Conservation (phyloP, 257 asterid species). For the Nyctanthes arbortristis region DNA sequence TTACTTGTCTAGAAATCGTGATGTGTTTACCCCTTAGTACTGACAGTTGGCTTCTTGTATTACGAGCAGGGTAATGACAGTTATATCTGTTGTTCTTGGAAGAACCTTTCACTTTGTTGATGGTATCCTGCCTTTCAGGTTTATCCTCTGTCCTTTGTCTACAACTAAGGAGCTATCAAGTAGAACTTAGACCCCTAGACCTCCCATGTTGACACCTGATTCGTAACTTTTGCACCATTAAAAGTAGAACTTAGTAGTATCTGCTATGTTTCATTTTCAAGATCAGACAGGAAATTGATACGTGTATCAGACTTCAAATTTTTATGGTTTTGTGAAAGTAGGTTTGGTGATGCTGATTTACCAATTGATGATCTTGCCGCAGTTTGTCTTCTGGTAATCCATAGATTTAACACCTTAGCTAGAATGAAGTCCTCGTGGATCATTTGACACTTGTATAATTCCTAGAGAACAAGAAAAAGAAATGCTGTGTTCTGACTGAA, state of each 20-base stretch:
- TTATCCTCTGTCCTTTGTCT: not conserved
- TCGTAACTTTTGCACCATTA: not conserved
- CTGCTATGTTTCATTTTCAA: not conserved
- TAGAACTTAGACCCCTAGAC: not conserved
- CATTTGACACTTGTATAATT: not conserved
- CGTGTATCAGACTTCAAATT: conserved; percentile 2
- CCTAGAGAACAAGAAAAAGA: not conserved
- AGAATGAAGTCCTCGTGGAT: not conserved
- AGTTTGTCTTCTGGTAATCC: conserved; percentile 75
- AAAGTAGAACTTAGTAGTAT: too few relatives aligned
- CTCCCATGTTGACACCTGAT: not conserved
- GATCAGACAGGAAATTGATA: not conserved
- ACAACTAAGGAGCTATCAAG: not conserved
- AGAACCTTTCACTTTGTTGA: conserved; percentile 95
- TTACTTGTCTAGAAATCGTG: not conserved
- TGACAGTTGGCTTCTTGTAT: conserved; percentile 14
- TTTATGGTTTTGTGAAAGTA: conserved; percentile 32
- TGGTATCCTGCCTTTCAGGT: conserved; percentile 90
- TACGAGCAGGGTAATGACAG: conserved; percentile 74
- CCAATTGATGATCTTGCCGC: conserved; percentile 98
- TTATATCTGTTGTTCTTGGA: conserved; percentile 85
- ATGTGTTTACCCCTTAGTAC: not conserved
- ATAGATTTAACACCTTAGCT: not conserved
- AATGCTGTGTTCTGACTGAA: not conserved
- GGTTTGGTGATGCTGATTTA: conserved; percentile 79